Base-by-base conservation (phyloP, 2,329 filamentous ascomycete species). In the Cladophialophora carrionii region DNA sequence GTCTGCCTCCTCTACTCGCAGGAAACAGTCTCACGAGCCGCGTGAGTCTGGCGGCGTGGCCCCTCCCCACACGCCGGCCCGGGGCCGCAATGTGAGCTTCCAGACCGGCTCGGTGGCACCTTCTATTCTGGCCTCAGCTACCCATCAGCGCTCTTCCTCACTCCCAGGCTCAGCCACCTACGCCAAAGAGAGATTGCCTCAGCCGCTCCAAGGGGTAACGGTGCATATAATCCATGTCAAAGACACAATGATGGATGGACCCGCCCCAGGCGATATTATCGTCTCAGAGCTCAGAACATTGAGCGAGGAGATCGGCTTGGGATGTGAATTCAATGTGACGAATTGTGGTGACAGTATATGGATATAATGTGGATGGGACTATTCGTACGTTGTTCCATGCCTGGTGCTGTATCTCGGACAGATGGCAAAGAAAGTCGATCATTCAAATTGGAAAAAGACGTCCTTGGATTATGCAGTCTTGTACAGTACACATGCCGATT, bases 211-310 rank as follows among this genome's bases (percentile, higher is more conserved):
- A 59, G 92, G 92, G 0, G 75, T 98, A 31, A 90, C 87, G 68
- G 82, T 99, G 1, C 88, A 97, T 57, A 87, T 98, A 62, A 98
- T 98, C 43, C 95, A 99, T 74, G 86, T 98, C 73, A 99, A 99
- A 76, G 94, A 98, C 70, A 89, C 85, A 24, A 79, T 97, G 62
- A 81, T 83, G 8, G 92, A 96, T 74, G 91, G 87, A 0, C 85
- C 86, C 29, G 76, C 79, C 55, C 86, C 84, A 1, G 84, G 81
- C 41, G 87, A 91, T 3, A 83, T 78, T 1, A 96, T 98, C 41
- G 72, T 95, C 24, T 74, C 81, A 65, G 87, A 97, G 75, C 77
- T 98, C 57, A 74, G 78, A 20, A 85, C 86, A 29, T 82, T 91
- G 65, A 91, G 93, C 66, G 78, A 81, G 60, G 85, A 86, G 12